Base-by-base conservation (phyloP, 176 grass and related monocot genomes). In the Phoenix dactylifera region DNA sequence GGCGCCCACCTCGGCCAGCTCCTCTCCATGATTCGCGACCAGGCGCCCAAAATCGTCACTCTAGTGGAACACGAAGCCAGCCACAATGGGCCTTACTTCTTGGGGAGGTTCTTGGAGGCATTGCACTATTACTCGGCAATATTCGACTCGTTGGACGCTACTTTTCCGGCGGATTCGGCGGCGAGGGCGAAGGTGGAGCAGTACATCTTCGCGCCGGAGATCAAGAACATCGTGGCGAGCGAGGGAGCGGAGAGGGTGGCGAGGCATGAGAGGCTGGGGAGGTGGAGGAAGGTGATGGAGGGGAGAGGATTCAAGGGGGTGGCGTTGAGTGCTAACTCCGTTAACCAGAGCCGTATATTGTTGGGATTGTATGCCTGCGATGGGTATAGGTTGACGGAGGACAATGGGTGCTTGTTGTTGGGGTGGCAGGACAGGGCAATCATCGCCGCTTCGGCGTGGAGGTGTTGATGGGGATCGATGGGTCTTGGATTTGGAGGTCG, bases 341-440 rank as follows among this genome's bases (percentile, higher is more conserved):
- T 66, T 9, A 84, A 71, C 70, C 81, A 89, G 77, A 82, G 81
- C 9, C 4, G 67, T 57, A 74, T 77, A 26, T 78, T 89, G 66
- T 70, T 89, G 64, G 68, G 48, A 0, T 12, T 71, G 54, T 60
- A 76, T 29, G 67, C 69, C 60, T 72, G 77, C 48, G 86, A 82
- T 4, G 80, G 70, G 7, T 84, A 89, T 65, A 69, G 76, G 48
- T 69, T 89, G 29, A 74, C 7, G 4, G 77, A 80, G 49, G 86
- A 84, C 51, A 72, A 75, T 1, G 70, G 65, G 5, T 80, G 57
- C 53, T 52, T 89, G 73, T 59, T 84, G 61, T 69, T 89, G 73
- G 73, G 86, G 51, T 78, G 81, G 81, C 77, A 84, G 57, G 68
- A 44, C 17, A 67, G 57, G 55, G 62, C 86, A 0, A 73, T 89